Percentiles rank a stretch among this genome's conserved stretches.
Evolutionary conservation across 176 grass and related monocot species (phyloP).

Genomic region (Oryza coarctata): DNA sequence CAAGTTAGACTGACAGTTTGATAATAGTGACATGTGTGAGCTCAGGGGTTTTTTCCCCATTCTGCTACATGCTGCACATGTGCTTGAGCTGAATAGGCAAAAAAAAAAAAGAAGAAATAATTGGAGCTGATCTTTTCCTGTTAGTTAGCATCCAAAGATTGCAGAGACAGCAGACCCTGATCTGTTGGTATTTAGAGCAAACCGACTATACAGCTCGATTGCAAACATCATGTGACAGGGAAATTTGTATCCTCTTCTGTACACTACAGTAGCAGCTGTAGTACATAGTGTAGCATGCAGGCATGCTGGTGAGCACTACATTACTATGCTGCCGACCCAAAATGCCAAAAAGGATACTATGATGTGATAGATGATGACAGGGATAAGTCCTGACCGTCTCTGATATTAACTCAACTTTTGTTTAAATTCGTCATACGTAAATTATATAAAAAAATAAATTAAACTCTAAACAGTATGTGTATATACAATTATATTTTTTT

Average conservation of each 20-base stretch:
- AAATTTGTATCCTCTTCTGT: not conserved
- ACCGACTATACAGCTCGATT: not conserved
- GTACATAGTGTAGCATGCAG: too few relatives aligned
- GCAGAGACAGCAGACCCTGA: not conserved
- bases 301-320: too few relatives aligned
- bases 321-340: too few relatives aligned
- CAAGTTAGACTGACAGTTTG: not conserved
- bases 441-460: too few relatives aligned
- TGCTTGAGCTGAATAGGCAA: not conserved
- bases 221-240: not conserved
- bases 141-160: not conserved
- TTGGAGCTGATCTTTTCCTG: not conserved
- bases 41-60: not conserved
- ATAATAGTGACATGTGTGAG: not conserved
- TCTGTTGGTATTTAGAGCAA: constrained; percentile 16
- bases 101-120: not conserved
- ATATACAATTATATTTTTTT: too few relatives aligned
- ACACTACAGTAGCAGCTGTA: not conserved
- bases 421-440: too few relatives aligned
- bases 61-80: not conserved
- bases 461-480: too few relatives aligned
- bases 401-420: too few relatives aligned
- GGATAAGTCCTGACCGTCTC: too few relatives aligned
- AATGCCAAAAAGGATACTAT: too few relatives aligned
- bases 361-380: too few relatives aligned